Conservation (phyloP, 257 asterid species). For the Striga asiatica region DNA sequence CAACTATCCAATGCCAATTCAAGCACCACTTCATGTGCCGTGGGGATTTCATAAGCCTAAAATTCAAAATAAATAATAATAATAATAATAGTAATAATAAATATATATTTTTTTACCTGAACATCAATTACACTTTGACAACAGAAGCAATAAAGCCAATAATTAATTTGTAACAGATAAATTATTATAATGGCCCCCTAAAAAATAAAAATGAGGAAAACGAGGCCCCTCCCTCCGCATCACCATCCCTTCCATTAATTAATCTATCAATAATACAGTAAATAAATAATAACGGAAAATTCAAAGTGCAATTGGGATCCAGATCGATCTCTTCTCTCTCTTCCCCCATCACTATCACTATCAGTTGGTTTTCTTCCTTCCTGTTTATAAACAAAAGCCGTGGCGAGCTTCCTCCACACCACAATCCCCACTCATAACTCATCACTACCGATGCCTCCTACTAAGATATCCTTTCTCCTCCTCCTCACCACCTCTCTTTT, state of each 20-base stretch:
- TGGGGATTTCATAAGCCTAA: slow-evolving; percentile 22
- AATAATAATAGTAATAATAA: too few species aligned
- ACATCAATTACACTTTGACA: slow-evolving; percentile 27
- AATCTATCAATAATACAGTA: slow-evolving; percentile 9
- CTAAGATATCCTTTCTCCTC: slow-evolving; percentile 47
- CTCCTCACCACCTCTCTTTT: slow-evolving; percentile 20
- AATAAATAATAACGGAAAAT: slow-evolving; percentile 29
- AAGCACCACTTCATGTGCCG: neutral
- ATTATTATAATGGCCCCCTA: neutral
- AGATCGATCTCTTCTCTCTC: slow-evolving; percentile 34
- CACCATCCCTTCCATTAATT: slow-evolving; percentile 22
- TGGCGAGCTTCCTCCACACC: neutral
- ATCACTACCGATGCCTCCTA: slow-evolving; percentile 5
- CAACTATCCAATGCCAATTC: neutral
- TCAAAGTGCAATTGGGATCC: slow-evolving; percentile 54
- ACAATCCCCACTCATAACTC: slow-evolving; percentile 51
- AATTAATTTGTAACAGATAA: neutral
- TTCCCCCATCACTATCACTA: neutral
- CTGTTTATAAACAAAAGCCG: too few species aligned
- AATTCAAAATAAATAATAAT: slow-evolving; percentile 23
- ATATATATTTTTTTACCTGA: too few species aligned
- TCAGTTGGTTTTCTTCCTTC: too few species aligned
- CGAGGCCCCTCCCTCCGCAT: slow-evolving; percentile 40
- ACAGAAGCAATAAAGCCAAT: slow-evolving; percentile 12
- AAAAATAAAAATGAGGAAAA: slow-evolving; percentile 22